Evolutionary conservation across 352 stramenopile genomes (phyloP).

Genomic region (Hyaloperonospora arabidopsidis): DNA sequence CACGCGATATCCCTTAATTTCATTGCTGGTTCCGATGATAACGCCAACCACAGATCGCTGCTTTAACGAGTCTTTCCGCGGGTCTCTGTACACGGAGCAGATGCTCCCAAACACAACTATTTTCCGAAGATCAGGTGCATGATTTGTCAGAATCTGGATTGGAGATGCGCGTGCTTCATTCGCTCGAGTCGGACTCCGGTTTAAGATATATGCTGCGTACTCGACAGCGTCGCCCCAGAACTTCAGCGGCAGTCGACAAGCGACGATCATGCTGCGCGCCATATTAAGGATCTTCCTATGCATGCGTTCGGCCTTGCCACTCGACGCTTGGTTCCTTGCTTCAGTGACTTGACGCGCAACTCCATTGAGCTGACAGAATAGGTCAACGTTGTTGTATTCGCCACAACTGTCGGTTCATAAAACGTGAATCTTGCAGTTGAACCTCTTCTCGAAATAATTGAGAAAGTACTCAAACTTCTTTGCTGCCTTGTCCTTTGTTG

Average conservation of each 20-base stretch:
- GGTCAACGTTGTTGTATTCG: not conserved
- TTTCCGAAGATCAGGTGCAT: not conserved
- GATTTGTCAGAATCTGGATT: not conserved
- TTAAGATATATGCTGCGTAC: not conserved
- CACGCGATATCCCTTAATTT: not conserved
- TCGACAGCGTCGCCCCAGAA: constrained; percentile 1
- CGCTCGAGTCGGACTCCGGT: not conserved
- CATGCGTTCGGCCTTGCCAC: constrained; percentile 1
- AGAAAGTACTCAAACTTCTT: constrained; percentile 5
- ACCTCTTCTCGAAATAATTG: not conserved
- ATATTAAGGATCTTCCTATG: not conserved
- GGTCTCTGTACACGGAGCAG: not conserved
- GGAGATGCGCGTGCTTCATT: not conserved
- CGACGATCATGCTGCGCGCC: not conserved
- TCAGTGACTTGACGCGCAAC: not conserved
- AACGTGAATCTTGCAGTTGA: constrained; percentile 1
- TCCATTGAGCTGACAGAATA: not conserved
- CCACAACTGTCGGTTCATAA: not conserved
- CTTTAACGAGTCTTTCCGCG: not conserved
- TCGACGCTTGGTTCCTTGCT: not conserved
- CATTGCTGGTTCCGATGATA: not conserved
- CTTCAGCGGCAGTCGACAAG: not conserved
- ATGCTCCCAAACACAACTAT: not conserved
- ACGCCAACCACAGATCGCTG: not conserved
- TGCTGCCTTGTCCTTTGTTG: not conserved